Evolutionary conservation across 805 yeast genomes (phyloP).

Genomic region (Saccharomycopsis vini): DNA sequence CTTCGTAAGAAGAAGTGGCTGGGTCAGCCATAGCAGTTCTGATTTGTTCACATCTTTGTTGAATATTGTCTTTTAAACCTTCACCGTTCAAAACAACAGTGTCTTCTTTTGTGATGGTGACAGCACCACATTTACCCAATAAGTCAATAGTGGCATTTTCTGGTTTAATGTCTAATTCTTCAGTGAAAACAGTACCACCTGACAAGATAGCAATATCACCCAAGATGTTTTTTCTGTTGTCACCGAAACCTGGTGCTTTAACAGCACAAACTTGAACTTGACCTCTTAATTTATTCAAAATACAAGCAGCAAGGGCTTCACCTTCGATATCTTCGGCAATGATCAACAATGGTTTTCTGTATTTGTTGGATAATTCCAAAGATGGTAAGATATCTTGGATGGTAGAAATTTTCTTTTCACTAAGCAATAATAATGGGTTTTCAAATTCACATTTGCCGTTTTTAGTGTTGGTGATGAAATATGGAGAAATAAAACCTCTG

Average conservation of each 20-base stretch:
- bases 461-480: slow-evolving; percentile 91
- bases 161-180: slow-evolving; percentile 91
- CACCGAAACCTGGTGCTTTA: slow-evolving; percentile 99
- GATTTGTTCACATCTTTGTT: slow-evolving; percentile 89
- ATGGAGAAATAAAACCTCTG: slow-evolving; percentile 94
- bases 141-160: slow-evolving; percentile 86
- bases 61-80: slow-evolving; percentile 74
- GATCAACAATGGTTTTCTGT: slow-evolving; percentile 86
- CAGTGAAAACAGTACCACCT: slow-evolving; percentile 81
- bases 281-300: slow-evolving; percentile 93
- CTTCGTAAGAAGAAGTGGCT: slow-evolving; percentile 77
- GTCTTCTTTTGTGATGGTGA: slow-evolving; percentile 91
- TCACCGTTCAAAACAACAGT: slow-evolving; percentile 90
- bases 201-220: slow-evolving; percentile 93
- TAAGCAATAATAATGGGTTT: slow-evolving; percentile 78
- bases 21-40: slow-evolving; percentile 69
- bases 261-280: slow-evolving; percentile 97
- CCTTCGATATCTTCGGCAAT: slow-evolving; percentile 96
- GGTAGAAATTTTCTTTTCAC: slow-evolving; percentile 87
- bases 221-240: slow-evolving; percentile 91
- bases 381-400: slow-evolving; percentile 90
- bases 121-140: slow-evolving; percentile 84
- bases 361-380: slow-evolving; percentile 84
- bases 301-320: slow-evolving; percentile 97
- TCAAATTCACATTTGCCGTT: slow-evolving; percentile 90